Conservation (phyloP, 257 asterid species). For the Nicotiana undulata region DNA sequence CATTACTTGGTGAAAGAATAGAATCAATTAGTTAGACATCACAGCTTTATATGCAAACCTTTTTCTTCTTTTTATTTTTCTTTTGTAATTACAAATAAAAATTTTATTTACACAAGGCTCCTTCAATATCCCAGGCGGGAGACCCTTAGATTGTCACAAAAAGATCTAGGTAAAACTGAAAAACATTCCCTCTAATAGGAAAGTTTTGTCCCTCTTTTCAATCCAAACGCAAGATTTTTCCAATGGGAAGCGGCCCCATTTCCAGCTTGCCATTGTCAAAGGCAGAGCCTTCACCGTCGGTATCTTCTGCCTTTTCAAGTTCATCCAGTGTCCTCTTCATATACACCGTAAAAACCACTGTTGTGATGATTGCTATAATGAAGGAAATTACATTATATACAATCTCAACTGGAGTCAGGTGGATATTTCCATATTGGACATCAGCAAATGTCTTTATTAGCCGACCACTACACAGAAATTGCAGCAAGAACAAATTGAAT, state of each 20-base stretch:
- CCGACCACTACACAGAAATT: conserved; percentile 55
- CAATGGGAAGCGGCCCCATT: conserved; percentile 60
- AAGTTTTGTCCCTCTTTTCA: background rate
- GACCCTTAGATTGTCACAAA: background rate
- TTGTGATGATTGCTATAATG: conserved; percentile 54
- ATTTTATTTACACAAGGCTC: background rate
- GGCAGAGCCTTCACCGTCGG: conserved; percentile 17
- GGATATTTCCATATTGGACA: conserved; percentile 63
- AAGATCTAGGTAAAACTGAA: background rate
- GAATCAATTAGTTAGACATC: background rate
- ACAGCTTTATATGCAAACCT: background rate
- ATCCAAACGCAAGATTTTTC: conserved; percentile 24
- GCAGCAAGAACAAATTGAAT: background rate
- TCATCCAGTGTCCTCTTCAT: conserved; percentile 54
- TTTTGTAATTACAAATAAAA: background rate
- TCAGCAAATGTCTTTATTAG: conserved; percentile 76
- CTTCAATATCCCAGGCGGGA: background rate
- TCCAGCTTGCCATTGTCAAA: conserved; percentile 24
- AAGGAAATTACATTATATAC: conserved; percentile 62
- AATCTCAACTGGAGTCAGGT: conserved; percentile 62
- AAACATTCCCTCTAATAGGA: background rate
- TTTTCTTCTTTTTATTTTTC: no score
- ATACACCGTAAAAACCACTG: conserved; percentile 61
- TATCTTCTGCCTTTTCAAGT: conserved; percentile 33
- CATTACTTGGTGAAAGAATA: background rate